phyloP scores from a whole-genome alignment of 78 protist genomes.

The Protostelium mycophagum region DNA sequence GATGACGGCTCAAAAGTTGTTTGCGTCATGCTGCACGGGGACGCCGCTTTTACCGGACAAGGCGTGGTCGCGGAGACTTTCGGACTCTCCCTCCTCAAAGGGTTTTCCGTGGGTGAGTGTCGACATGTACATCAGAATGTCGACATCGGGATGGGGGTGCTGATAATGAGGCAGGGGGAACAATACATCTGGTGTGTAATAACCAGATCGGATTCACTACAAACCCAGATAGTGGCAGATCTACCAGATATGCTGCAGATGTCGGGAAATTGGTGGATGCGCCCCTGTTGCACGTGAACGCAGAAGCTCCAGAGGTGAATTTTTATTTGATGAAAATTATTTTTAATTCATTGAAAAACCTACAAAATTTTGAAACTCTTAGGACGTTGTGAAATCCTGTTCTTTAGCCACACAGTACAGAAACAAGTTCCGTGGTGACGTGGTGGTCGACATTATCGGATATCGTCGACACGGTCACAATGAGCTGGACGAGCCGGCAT shows the following conservation, averaged over 20 bases:
- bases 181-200: conserved; percentile 86
- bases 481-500: conserved; percentile 90
- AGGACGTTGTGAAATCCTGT: conserved; percentile 38
- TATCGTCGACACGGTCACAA: conserved; percentile 89
- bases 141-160: conserved; percentile 4
- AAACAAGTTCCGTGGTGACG: conserved; percentile 73
- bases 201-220: conserved; percentile 92
- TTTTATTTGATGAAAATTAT: background rate
- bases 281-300: conserved; percentile 93
- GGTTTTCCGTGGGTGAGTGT: conserved; percentile 41
- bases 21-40: conserved; percentile 86
- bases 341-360: background rate
- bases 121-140: background rate
- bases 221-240: conserved; percentile 34
- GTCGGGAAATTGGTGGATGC: conserved; percentile 68
- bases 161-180: conserved; percentile 37
- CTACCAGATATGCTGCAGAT: conserved; percentile 71
- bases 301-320: conserved; percentile 76
- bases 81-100: conserved; percentile 59
- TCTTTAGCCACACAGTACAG: conserved; percentile 74
- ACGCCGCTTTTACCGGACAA: conserved; percentile 94
- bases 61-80: conserved; percentile 88
- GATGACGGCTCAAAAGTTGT: background rate
- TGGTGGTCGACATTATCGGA: conserved; percentile 81
- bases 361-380: too few relatives aligned